Percentiles rank a stretch among this genome's conserved stretches.
Evolutionary conservation across 176 grass and related monocot species (phyloP).

Genomic region (Triticum dicoccoides): DNA sequence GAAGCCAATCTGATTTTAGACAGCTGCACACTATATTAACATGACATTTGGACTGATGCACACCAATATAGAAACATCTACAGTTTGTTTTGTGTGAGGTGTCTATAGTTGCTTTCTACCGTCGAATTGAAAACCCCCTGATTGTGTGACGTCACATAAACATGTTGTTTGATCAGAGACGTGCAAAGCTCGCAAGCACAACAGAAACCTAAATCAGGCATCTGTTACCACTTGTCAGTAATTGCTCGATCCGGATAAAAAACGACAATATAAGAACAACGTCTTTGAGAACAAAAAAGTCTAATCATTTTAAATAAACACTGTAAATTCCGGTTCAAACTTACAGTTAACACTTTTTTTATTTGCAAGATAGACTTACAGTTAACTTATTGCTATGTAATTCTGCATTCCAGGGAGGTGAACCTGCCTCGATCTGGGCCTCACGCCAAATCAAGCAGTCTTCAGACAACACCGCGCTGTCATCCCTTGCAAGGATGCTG

Average conservation of each 20-base stretch:
- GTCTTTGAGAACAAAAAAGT: not conserved
- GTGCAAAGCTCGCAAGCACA: conserved; percentile 6
- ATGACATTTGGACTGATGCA: not conserved
- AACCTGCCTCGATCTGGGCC: conserved; percentile 78
- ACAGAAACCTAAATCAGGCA: not conserved
- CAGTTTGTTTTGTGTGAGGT: conserved; percentile 5
- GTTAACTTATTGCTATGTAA: not conserved
- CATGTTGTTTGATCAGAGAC: conserved; percentile 3
- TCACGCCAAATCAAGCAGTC: conserved; percentile 50
- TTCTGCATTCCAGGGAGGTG: conserved; percentile 61
- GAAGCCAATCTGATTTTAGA: conserved; percentile 8
- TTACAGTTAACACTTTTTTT: too few species aligned
- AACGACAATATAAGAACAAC: not conserved
- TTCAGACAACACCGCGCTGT: conserved; percentile 50
- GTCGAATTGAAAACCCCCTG: conserved; percentile 2
- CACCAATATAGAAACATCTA: not conserved
- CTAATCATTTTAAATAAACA: not conserved
- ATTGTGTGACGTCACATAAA: not conserved
- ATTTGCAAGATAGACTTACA: too few species aligned
- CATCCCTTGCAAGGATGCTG: conserved; percentile 61
- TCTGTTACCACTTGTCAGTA: not conserved
- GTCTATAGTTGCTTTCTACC: conserved; percentile 11
- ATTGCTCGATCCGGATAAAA: not conserved
- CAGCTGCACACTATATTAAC: not conserved
- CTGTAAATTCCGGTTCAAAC: not conserved